Base-by-base conservation (phyloP, 164 flowering plant genomes). In the Stephania japonica region DNA sequence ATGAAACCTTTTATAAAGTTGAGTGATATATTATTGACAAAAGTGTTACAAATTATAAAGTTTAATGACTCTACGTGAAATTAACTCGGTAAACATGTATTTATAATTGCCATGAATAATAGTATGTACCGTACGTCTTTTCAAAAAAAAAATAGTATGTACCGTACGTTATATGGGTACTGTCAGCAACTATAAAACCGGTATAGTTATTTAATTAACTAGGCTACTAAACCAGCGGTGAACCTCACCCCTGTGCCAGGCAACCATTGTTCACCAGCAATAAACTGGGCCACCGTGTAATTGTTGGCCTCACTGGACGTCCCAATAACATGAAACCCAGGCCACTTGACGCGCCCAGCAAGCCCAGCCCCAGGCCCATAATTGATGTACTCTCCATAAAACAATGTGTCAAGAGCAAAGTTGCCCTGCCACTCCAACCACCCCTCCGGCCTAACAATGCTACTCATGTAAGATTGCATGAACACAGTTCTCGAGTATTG, bases 401-500 rank as follows among this genome's bases (percentile, higher is more conserved):
- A 90, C 41, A 90, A 78, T 0, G 94, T 84, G 70, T 80, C 84
- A 71, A 92, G 72, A 1, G 86, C 87, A 65, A 86, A 84, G 26
- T 79, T 72, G 1, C 85, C 91, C 11, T 85, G 81, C 97, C 93
- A 90, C 73, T 84, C 91, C 0, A 89, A 80, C 99, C 99, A 94
- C 23, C 99, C 99, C 49, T 84, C 85, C 0, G 94, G 91, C 70
- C 82, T 80, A 14, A 94, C 72, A 7, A 47, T 83, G 9, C 78
- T 66, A 42, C 88, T 83, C 49, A 94, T 75, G 65, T 81, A 85
- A 0, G 88, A 81, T 68, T 92, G 87, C 98, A 92, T 85, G 68
- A 92, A 25, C 0, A 92, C 78, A 0, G 97, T 87, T 13, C 90
- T 74, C 0, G 98, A 94, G 70, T 81, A 92, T 9, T 24, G 72